Conservation (phyloP, 192 early-diverging fungal species). For the Dispira simplex region DNA sequence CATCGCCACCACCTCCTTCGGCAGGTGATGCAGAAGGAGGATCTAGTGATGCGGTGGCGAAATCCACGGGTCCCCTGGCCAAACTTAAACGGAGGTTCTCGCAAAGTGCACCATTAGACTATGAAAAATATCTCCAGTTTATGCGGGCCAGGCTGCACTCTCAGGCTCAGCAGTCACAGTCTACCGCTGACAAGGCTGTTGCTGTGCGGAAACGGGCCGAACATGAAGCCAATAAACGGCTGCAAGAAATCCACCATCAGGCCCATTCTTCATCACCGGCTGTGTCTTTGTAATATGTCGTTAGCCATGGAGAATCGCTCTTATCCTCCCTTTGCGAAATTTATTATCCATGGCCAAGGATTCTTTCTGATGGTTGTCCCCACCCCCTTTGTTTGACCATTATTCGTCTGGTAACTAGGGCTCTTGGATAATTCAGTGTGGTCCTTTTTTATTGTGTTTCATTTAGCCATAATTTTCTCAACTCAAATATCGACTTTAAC, state of each 20-base stretch:
- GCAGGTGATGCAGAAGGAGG: background rate
- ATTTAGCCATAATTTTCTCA: too few species aligned
- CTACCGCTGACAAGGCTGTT: background rate
- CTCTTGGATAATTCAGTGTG: too few species aligned
- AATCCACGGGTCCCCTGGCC: slow-evolving; percentile 4
- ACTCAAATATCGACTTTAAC: too few species aligned
- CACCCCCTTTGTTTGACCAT: too few species aligned
- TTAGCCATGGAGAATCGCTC: too few species aligned
- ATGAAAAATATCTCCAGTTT: slow-evolving; percentile 10
- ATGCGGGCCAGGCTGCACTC: slow-evolving; percentile 5
- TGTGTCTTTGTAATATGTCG: too few species aligned
- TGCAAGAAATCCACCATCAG: slow-evolving; percentile 1
- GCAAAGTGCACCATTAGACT: slow-evolving; percentile 4
- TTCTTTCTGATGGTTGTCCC: too few species aligned
- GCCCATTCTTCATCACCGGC: too few species aligned
- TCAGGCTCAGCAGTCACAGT: slow-evolving; percentile 9
- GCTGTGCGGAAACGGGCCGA: background rate
- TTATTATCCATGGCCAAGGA: too few species aligned
- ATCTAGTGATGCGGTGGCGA: background rate
- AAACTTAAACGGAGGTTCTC: slow-evolving; percentile 4
- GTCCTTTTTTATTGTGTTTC: too few species aligned
- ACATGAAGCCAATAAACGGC: background rate
- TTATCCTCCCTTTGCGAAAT: too few species aligned
- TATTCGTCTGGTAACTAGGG: too few species aligned
- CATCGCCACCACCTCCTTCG: background rate